Evolutionary conservation across 2,329 filamentous ascomycete species (phyloP).

Genomic region (Sphaerulina musiva): DNA sequence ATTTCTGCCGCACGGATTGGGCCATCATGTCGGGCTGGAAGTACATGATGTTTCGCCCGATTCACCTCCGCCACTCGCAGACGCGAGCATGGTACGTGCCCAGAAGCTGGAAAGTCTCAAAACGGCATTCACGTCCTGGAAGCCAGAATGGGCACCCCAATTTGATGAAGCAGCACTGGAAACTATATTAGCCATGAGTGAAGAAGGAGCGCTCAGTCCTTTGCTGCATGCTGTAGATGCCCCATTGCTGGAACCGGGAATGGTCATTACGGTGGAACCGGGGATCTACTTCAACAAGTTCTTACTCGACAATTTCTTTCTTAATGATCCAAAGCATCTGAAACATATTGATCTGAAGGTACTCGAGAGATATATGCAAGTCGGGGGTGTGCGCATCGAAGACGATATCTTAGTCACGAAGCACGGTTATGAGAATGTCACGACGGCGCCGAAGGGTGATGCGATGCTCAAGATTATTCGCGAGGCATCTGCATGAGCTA

Average conservation of each 20-base stretch:
- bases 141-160: conserved; percentile 69
- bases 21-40: conserved; percentile 47
- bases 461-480: conserved; percentile 29
- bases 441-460: conserved; percentile 58
- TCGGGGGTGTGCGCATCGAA: conserved; percentile 88
- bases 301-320: conserved; percentile 60
- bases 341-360: conserved; percentile 60
- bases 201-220: neutral
- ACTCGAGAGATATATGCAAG: conserved; percentile 62
- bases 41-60: conserved; percentile 43
- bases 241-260: conserved; percentile 49
- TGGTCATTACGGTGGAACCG: conserved; percentile 89
- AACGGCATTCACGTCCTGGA: conserved; percentile 4
- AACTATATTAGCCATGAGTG: conserved; percentile 2
- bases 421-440: conserved; percentile 75
- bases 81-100: neutral
- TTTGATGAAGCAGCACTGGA: conserved; percentile 49
- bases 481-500: conserved; percentile 9
- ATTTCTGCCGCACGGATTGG: conserved; percentile 47
- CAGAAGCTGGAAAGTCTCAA: neutral
- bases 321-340: conserved; percentile 52
- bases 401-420: conserved; percentile 76
- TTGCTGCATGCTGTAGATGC: conserved; percentile 8
- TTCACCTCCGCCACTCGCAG: conserved; percentile 10
- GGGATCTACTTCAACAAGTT: conserved; percentile 73